Percentiles rank a stretch among this genome's conserved stretches.
phyloP scores from a whole-genome alignment of 208 protist genomes.

The Crithidia acanthocephali region DNA sequence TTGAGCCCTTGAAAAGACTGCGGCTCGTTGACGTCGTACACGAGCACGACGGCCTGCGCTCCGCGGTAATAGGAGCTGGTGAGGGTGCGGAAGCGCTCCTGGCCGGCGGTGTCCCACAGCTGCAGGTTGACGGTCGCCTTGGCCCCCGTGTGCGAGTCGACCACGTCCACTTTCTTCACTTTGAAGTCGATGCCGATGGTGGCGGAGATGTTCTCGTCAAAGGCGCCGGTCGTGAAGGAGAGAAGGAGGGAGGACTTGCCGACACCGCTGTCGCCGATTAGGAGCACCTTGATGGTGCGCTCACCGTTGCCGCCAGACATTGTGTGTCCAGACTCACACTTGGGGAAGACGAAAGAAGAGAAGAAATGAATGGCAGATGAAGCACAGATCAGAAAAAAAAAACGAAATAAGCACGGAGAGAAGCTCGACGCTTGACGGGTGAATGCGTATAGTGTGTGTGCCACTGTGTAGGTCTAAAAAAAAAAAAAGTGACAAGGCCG shows the following conservation, averaged over 20 bases:
- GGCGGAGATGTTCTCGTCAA: slow-evolving; percentile 58
- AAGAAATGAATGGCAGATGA: not conserved
- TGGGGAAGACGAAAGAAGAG: not conserved
- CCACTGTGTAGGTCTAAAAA: too few relatives aligned
- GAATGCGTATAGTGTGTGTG: too few relatives aligned
- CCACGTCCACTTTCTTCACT: slow-evolving; percentile 72
- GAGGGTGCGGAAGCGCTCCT: slow-evolving; percentile 88
- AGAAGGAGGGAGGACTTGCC: slow-evolving; percentile 84
- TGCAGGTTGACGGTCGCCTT: slow-evolving; percentile 83
- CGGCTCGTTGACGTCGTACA: slow-evolving; percentile 89
- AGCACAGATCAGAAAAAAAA: not conserved
- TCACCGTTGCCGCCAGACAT: slow-evolving; percentile 31
- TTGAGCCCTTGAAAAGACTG: slow-evolving; percentile 73
- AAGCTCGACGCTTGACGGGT: not conserved
- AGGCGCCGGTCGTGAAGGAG: slow-evolving; percentile 77
- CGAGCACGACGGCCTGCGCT: slow-evolving; percentile 82
- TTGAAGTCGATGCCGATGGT: slow-evolving; percentile 94
- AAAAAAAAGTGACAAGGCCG: too few relatives aligned
- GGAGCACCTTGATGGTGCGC: slow-evolving; percentile 82
- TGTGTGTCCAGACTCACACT: too few relatives aligned
- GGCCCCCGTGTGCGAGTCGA: slow-evolving; percentile 39
- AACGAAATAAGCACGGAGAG: not conserved
- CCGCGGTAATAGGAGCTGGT: slow-evolving; percentile 86
- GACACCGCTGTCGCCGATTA: slow-evolving; percentile 85
- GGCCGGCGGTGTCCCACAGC: slow-evolving; percentile 91